Evolutionary conservation across 768 basidiomycete species (phyloP).

Genomic region (Mycena kentingensis): DNA sequence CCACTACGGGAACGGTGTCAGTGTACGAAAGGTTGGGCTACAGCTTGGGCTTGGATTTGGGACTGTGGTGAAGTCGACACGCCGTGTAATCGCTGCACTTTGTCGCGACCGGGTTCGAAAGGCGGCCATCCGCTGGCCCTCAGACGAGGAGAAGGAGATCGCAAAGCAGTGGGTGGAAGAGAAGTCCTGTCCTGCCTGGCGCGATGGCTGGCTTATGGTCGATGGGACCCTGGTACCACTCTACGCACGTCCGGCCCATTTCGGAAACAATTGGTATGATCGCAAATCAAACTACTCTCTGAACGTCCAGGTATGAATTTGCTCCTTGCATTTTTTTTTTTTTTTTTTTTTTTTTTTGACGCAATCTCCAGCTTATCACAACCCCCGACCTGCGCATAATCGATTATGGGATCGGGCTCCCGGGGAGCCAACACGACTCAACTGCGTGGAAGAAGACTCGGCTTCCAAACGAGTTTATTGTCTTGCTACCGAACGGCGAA

Average conservation of each 20-base stretch:
- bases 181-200: background rate
- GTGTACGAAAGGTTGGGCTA: conserved; percentile 10
- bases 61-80: conserved; percentile 7
- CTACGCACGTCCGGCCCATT: background rate
- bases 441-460: no score
- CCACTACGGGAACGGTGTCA: conserved; percentile 8
- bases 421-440: conserved; percentile 37
- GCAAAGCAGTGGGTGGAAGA: background rate
- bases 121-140: background rate
- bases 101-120: background rate
- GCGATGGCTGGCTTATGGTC: background rate
- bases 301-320: conserved; percentile 3
- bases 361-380: conserved; percentile 25
- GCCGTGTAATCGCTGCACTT: conserved; percentile 10
- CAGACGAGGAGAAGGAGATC: background rate
- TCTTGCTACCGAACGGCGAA: no score
- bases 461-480: no score
- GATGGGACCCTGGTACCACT: conserved; percentile 3
- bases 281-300: conserved; percentile 7
- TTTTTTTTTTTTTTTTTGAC: no score
- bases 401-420: conserved; percentile 33
- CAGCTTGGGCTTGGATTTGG: conserved; percentile 12
- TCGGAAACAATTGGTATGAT: background rate
- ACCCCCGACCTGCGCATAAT: conserved; percentile 27
- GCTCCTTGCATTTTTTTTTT: no score